Conservation (phyloP, 306 rosid genomes). For the Prunus mira region DNA sequence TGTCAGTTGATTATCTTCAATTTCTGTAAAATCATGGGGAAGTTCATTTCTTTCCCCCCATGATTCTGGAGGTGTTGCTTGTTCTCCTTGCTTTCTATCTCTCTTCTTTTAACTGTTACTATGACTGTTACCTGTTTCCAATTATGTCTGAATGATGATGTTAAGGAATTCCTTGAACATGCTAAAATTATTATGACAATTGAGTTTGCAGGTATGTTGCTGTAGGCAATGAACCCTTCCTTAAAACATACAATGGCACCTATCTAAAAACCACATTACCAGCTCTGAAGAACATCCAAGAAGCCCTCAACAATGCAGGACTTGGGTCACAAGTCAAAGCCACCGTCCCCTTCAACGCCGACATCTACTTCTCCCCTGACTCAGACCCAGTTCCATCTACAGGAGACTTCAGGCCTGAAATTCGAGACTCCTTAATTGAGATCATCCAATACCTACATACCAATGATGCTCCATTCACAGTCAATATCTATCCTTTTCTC, state of each 20-base stretch:
- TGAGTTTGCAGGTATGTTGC: slow-evolving; percentile 74
- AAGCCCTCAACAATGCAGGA: slow-evolving; percentile 63
- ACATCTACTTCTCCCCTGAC: slow-evolving; percentile 75
- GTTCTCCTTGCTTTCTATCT: not conserved
- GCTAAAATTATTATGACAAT: slow-evolving; percentile 5
- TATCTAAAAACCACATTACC: slow-evolving; percentile 62
- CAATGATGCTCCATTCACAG: slow-evolving; percentile 73
- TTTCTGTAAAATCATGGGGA: not conserved
- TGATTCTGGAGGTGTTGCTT: not conserved
- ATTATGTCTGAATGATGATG: not conserved
- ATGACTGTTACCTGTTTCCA: not conserved
- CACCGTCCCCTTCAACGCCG: slow-evolving; percentile 96
- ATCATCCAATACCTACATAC: slow-evolving; percentile 54
- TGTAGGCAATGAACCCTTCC: slow-evolving; percentile 94
- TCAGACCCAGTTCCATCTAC: slow-evolving; percentile 84
- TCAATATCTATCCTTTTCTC: slow-evolving; percentile 84
- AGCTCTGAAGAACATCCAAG: slow-evolving; percentile 75
- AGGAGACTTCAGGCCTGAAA: slow-evolving; percentile 77
- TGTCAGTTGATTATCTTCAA: too few relatives aligned
- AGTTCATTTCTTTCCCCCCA: not conserved
- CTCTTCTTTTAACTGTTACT: not conserved
- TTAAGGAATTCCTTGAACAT: not conserved
- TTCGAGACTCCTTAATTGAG: slow-evolving; percentile 51
- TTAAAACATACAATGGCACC: slow-evolving; percentile 68
- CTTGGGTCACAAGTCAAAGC: slow-evolving; percentile 62